phyloP scores from a whole-genome alignment of 495 filamentous ascomycete genomes.

The Lophium mytilinum region DNA sequence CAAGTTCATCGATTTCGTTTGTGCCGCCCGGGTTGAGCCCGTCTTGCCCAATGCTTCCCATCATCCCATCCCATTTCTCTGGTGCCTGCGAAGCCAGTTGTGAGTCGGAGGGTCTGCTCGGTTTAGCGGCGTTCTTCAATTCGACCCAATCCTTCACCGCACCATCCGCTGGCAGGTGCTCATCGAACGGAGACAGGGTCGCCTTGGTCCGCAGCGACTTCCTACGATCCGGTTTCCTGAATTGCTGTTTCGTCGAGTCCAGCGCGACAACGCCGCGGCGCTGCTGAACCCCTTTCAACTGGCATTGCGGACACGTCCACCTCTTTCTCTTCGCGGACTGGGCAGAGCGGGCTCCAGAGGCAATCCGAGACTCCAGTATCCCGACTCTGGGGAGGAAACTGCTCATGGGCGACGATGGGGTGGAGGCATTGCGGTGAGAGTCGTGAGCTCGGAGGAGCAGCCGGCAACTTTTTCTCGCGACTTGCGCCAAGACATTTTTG shows the following conservation, averaged over 20 bases:
- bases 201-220: background rate
- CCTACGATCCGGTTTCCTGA: no score
- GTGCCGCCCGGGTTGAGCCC: no score
- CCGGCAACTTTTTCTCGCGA: background rate
- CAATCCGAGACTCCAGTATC: background rate
- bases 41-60: no score
- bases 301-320: background rate
- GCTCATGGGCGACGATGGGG: background rate
- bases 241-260: background rate
- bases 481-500: background rate
- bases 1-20: no score
- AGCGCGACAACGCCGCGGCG: background rate
- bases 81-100: no score
- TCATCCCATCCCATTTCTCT: no score
- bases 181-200: no score
- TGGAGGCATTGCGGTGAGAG: background rate
- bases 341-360: background rate
- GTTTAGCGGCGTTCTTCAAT: no score
- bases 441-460: background rate
- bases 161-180: no score
- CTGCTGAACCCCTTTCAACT: background rate
- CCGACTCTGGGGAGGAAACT: constrained; percentile 19
- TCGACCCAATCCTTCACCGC: no score
- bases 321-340: background rate
- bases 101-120: no score